These are phyloP conservation scores for Mycena kentingensis DNA, from an alignment of 768 basidiomycete genomes.

Conservation along the genomic window DNA sequence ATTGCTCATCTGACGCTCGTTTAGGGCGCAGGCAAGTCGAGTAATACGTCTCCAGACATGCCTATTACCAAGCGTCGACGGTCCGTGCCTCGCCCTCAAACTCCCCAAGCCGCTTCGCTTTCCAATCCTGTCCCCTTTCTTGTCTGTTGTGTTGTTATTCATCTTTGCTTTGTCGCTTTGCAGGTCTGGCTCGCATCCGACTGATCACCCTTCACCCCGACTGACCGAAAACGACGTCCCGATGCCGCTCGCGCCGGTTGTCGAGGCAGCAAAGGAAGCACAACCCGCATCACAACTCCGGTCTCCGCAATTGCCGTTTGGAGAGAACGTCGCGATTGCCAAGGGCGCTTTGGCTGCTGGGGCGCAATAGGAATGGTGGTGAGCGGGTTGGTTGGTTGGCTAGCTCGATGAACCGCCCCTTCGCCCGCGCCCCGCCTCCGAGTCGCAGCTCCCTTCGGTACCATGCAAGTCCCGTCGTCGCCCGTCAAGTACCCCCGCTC, in stretches of 20 bases:
- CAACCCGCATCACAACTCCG: conserved; percentile 38
- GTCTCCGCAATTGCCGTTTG: conserved; percentile 44
- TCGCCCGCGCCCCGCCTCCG: background rate
- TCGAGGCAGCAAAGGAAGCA: conserved; percentile 31
- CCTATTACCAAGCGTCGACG: conserved; percentile 48
- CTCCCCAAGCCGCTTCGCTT: background rate
- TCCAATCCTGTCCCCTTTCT: conserved; percentile 10
- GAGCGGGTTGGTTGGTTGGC: background rate
- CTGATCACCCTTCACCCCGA: conserved; percentile 24
- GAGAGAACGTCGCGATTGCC: conserved; percentile 44
- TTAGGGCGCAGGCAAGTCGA: conserved; percentile 46
- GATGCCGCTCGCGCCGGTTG: conserved; percentile 21
- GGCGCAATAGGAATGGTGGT: conserved; percentile 19
- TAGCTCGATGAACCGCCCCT: background rate
- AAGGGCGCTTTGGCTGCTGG: conserved; percentile 29
- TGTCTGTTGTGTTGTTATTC: conserved; percentile 27
- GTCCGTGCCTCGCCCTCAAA: conserved; percentile 8
- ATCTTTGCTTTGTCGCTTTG: conserved; percentile 23
- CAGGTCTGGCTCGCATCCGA: conserved; percentile 33
- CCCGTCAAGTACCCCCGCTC: too few relatives aligned
- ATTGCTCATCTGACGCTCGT: conserved; percentile 14
- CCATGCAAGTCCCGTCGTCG: too few relatives aligned
- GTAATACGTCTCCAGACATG: conserved; percentile 48
- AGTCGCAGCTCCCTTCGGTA: too few relatives aligned
- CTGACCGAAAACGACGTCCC: conserved; percentile 35